A percentile compares a stretch with the other conserved stretches of the same genome.
Evolutionary conservation across 768 basidiomycete species (phyloP).

Genomic region (Pisolithus tinctorius): DNA sequence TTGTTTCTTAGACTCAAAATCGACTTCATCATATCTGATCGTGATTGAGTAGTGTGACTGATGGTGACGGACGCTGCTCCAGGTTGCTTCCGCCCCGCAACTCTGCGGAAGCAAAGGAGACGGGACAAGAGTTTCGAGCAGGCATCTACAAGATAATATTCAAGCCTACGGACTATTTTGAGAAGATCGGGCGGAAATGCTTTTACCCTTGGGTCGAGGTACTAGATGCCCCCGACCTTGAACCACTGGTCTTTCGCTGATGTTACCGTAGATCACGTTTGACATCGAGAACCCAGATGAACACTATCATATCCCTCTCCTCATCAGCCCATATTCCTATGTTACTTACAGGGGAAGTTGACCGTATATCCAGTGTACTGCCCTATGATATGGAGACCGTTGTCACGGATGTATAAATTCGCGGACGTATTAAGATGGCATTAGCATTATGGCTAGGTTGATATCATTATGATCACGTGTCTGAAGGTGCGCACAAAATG

Average conservation of each 20-base stretch:
- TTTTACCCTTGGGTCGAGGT: slow-evolving; percentile 95
- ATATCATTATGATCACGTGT: not conserved
- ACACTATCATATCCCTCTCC: slow-evolving; percentile 87
- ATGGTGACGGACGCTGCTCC: slow-evolving; percentile 77
- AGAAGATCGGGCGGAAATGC: slow-evolving; percentile 49
- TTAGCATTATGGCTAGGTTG: slow-evolving; percentile 1
- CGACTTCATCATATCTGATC: not conserved
- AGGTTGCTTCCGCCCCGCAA: slow-evolving; percentile 57
- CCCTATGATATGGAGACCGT: not conserved
- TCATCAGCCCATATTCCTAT: slow-evolving; percentile 87
- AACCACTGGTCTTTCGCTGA: slow-evolving; percentile 4
- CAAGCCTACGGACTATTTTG: slow-evolving; percentile 79
- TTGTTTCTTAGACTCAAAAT: slow-evolving; percentile 9
- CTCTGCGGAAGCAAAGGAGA: slow-evolving; percentile 37
- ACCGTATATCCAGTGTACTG: slow-evolving; percentile 3
- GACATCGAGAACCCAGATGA: slow-evolving; percentile 62
- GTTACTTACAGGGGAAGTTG: slow-evolving; percentile 92
- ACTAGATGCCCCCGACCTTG: slow-evolving; percentile 7
- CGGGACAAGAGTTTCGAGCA: slow-evolving; percentile 40
- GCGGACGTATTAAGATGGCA: slow-evolving; percentile 2
- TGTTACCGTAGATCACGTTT: slow-evolving; percentile 64
- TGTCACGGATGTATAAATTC: slow-evolving; percentile 1
- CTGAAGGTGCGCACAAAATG: not conserved
- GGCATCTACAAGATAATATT: slow-evolving; percentile 78
- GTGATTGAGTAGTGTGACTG: slow-evolving; percentile 50